Evolutionary conservation across 441 rosid genomes (phyloP).

Genomic region (Capsella rubella): DNA sequence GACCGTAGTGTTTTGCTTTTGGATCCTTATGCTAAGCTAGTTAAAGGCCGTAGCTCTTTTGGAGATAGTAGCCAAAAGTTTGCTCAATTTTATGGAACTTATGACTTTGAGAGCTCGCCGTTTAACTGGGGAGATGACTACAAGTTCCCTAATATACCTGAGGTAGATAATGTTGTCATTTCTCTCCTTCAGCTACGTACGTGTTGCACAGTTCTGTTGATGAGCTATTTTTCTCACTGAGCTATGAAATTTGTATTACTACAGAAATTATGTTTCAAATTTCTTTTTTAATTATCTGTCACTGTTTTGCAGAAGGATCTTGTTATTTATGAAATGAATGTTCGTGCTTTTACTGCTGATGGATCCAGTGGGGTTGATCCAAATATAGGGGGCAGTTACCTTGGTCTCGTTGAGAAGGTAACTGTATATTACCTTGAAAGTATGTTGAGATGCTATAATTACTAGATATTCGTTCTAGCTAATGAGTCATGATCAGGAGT

Average conservation of each 20-base stretch:
- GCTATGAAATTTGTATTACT: neutral
- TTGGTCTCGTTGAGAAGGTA: slow-evolving; percentile 91
- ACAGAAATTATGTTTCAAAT: slow-evolving; percentile 1
- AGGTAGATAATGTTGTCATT: slow-evolving; percentile 53
- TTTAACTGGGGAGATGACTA: slow-evolving; percentile 88
- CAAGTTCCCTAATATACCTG: slow-evolving; percentile 77
- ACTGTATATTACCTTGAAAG: slow-evolving; percentile 1
- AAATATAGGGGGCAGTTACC: slow-evolving; percentile 74
- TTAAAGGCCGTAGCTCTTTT: slow-evolving; percentile 75
- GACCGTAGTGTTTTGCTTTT: slow-evolving; percentile 67
- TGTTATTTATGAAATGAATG: slow-evolving; percentile 94
- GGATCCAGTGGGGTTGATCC: slow-evolving; percentile 85
- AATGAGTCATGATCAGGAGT: neutral
- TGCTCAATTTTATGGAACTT: slow-evolving; percentile 80
- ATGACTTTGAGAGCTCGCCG: slow-evolving; percentile 78
- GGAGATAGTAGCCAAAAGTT: slow-evolving; percentile 72
- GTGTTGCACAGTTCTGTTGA: slow-evolving; percentile 24
- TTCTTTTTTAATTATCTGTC: slow-evolving; percentile 31
- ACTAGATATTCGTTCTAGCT: neutral
- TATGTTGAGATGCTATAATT: slow-evolving; percentile 9
- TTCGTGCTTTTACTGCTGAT: slow-evolving; percentile 93
- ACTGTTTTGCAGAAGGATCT: slow-evolving; percentile 80
- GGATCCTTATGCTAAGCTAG: slow-evolving; percentile 92
- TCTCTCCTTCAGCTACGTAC: slow-evolving; percentile 5
- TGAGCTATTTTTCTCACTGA: slow-evolving; percentile 15